Base-by-base conservation (phyloP, 345 rosid genomes). In the Bretschneidera sinensis region DNA sequence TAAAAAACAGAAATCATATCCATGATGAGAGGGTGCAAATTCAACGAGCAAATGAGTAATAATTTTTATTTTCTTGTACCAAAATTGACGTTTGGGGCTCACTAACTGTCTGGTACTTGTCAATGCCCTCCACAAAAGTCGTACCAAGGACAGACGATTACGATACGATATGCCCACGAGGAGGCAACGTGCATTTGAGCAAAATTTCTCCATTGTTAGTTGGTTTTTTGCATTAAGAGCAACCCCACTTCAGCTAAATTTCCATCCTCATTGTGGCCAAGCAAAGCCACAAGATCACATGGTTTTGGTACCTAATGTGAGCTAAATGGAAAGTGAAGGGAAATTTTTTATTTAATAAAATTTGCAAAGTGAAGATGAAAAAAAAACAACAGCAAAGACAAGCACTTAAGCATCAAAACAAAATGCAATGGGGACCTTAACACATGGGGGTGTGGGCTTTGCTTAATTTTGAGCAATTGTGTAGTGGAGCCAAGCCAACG, bases 401-500 rank as follows among this genome's bases (percentile, higher is more conserved):
- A 84, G 78, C 83, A 83, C 81, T 70, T 57, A 28, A 43, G 71
- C 73, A 76, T 77, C 67, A 64, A 55, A 63, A 73, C 77, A 73
- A 80, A 79, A 53, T 71, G 85, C 49, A 67, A 79, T 77, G 81
- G 89, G 82, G 87, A 82, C 96, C 85, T 82, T 77, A 56, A 86
- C 97, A 86, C 89, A 84, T 89, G 97, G 94, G 87, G 45, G 63
- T 71, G 76, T 67, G 71, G 65, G 62, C 24, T 25, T 62, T 24
- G 51, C 59, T 63, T 74, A 61, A 65, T 74, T 59, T 74, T 74
- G 66, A 64, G 65, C n/a, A 64, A 59, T 58, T 49, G 67, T 71
- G 66, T 22, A 43, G 84, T 78, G 86, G 90, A 84, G 76, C 88
- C 90, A 77, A n/a, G n/a, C n/a, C n/a, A n/a, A n/a, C n/a, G n/a